Percentiles rank a stretch among this genome's conserved stretches.
Conservation (phyloP, 208 protist species). For the Leishmania guyanensis region DNA sequence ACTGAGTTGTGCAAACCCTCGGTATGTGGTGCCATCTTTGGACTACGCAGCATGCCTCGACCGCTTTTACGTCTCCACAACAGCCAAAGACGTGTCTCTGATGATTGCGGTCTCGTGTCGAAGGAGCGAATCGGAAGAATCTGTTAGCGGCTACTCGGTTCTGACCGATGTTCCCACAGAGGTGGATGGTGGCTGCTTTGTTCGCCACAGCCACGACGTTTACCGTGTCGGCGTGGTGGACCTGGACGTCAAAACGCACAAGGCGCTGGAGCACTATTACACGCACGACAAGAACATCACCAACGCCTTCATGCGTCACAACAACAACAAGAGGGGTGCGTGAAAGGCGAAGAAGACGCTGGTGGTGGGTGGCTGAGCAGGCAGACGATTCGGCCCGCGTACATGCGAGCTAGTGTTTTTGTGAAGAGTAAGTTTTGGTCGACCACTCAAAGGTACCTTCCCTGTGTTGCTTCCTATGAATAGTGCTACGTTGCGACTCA, state of each 20-base stretch:
- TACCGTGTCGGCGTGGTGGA: conserved; percentile 77
- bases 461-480: neutral
- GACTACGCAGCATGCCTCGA: conserved; percentile 42
- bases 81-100: conserved; percentile 74
- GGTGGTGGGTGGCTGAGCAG: neutral
- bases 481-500: neutral
- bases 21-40: conserved; percentile 29
- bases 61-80: conserved; percentile 72
- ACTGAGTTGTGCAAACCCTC: neutral
- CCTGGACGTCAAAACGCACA: conserved; percentile 70
- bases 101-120: conserved; percentile 46
- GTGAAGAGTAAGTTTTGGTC: neutral
- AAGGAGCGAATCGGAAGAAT: conserved; percentile 6
- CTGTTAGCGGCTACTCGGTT: conserved; percentile 1
- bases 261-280: conserved; percentile 68
- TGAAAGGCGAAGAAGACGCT: neutral
- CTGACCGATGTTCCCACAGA: neutral
- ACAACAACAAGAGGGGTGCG: neutral
- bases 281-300: conserved; percentile 50
- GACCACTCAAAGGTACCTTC: neutral
- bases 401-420: neutral
- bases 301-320: conserved; percentile 34
- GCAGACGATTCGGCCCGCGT: neutral
- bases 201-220: conserved; percentile 17
- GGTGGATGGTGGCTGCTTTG: conserved; percentile 24